Percentiles rank a stretch among this genome's conserved stretches.
These are phyloP conservation scores for Phyllosticta ampelicida DNA, from an alignment of 2,329 filamentous ascomycete genomes.

Conservation along the genomic window DNA sequence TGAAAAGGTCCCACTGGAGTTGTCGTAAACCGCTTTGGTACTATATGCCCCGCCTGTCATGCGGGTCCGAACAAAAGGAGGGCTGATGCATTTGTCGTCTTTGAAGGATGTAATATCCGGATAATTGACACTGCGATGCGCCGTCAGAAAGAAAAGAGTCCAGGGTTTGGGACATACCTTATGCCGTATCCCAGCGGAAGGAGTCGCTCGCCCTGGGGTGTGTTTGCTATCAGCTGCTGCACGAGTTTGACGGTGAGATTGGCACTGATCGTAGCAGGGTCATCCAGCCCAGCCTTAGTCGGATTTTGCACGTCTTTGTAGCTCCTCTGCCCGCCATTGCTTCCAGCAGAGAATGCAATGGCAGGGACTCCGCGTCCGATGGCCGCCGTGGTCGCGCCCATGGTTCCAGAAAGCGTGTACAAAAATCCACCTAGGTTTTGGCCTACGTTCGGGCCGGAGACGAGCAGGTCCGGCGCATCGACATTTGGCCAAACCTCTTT, in stretches of 20 bases:
- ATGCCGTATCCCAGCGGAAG: conserved; percentile 43
- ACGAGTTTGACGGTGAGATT: conserved; percentile 36
- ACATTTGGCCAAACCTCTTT: conserved; percentile 37
- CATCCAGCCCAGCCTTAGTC: conserved; percentile 19
- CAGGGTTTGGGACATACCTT: conserved; percentile 14
- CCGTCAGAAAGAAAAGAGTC: neutral
- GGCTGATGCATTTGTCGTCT: conserved; percentile 30
- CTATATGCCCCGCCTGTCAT: conserved; percentile 40
- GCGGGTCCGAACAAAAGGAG: conserved; percentile 37
- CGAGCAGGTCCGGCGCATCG: conserved; percentile 41
- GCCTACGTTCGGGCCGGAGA: conserved; percentile 48
- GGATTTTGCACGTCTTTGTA: conserved; percentile 35
- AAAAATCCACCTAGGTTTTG: conserved; percentile 45
- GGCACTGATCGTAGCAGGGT: conserved; percentile 36
- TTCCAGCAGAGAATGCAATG: conserved; percentile 37
- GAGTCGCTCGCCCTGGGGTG: conserved; percentile 19
- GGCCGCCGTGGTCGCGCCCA: conserved; percentile 41
- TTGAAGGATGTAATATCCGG: conserved; percentile 32
- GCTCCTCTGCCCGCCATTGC: conserved; percentile 30
- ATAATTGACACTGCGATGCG: conserved; percentile 34
- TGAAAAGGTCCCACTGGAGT: conserved; percentile 34
- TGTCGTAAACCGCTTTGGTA: conserved; percentile 36
- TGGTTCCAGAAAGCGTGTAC: conserved; percentile 24
- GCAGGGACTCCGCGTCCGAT: conserved; percentile 40
- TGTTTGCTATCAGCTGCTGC: conserved; percentile 33